Evolutionary conservation across 306 rosid genomes (phyloP).

Genomic region (Cucumis cinereus): DNA sequence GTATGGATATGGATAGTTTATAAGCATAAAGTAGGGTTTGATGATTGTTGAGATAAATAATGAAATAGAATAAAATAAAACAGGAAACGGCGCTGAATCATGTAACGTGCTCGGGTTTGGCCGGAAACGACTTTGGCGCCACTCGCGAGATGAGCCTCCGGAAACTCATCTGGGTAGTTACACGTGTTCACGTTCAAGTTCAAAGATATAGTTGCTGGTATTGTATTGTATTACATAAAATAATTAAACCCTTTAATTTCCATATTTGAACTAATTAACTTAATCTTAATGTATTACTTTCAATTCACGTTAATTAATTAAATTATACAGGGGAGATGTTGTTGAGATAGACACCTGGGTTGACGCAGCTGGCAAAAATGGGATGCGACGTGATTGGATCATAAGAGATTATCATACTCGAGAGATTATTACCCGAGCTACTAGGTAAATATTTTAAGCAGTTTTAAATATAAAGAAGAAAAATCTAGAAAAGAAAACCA

Average conservation of each 20-base stretch:
- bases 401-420: constrained; percentile 57
- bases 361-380: constrained; percentile 82
- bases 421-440: constrained; percentile 70
- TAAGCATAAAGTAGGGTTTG: too few species aligned
- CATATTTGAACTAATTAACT: too few species aligned
- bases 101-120: constrained; percentile 67
- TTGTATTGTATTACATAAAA: neutral
- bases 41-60: too few species aligned
- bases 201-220: constrained; percentile 76
- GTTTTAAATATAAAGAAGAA: too few species aligned
- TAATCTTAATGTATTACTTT: too few species aligned
- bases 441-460: too few species aligned
- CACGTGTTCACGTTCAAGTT: constrained; percentile 79
- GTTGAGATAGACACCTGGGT: constrained; percentile 95
- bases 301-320: too few species aligned
- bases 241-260: neutral
- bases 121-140: constrained; percentile 76
- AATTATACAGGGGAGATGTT: constrained; percentile 64
- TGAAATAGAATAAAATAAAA: neutral
- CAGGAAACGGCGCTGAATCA: constrained; percentile 92
- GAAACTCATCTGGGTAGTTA: constrained; percentile 85
- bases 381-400: constrained; percentile 93
- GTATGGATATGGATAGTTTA: too few species aligned
- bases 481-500: too few species aligned
- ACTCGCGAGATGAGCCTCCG: constrained; percentile 83